Evolutionary conservation across 371 early-diverging fungal species (phyloP).

Genomic region (Lichtheimia ramosa): DNA sequence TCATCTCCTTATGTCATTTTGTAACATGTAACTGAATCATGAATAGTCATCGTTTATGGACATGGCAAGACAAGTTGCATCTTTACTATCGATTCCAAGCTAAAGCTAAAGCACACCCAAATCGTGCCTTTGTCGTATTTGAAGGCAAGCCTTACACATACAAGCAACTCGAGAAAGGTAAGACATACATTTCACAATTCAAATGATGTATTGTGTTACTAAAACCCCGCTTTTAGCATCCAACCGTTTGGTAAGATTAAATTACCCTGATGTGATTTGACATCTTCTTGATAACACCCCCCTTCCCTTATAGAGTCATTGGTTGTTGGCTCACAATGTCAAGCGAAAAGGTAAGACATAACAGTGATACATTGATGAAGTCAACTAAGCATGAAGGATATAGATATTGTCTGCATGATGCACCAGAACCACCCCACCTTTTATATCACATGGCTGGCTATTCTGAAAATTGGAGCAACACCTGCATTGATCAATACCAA

Average conservation of each 20-base stretch:
- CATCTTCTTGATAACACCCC: background rate
- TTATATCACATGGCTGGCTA: constrained; percentile 25
- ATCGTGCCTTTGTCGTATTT: constrained; percentile 24
- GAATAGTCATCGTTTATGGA: constrained; percentile 26
- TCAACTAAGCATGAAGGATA: background rate
- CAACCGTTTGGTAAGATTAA: constrained; percentile 16
- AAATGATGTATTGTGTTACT: background rate
- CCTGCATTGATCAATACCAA: constrained; percentile 37
- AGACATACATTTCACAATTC: background rate
- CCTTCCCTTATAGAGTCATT: constrained; percentile 12
- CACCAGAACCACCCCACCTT: constrained; percentile 39
- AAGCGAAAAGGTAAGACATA: background rate
- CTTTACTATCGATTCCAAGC: constrained; percentile 30
- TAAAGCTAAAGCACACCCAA: constrained; percentile 20
- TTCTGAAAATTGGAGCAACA: constrained; percentile 33
- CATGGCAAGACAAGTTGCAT: constrained; percentile 24
- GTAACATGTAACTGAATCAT: no score
- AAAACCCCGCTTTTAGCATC: constrained; percentile 9
- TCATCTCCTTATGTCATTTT: background rate
- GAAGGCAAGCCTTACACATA: constrained; percentile 31
- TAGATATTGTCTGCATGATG: constrained; percentile 37
- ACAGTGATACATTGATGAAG: background rate
- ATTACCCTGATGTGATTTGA: background rate
- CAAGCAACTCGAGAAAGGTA: constrained; percentile 29
- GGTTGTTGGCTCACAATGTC: constrained; percentile 16